Conservation (phyloP, 202 grass and related monocot genomes). For the Bolboschoenoplectus hybrid region DNA sequence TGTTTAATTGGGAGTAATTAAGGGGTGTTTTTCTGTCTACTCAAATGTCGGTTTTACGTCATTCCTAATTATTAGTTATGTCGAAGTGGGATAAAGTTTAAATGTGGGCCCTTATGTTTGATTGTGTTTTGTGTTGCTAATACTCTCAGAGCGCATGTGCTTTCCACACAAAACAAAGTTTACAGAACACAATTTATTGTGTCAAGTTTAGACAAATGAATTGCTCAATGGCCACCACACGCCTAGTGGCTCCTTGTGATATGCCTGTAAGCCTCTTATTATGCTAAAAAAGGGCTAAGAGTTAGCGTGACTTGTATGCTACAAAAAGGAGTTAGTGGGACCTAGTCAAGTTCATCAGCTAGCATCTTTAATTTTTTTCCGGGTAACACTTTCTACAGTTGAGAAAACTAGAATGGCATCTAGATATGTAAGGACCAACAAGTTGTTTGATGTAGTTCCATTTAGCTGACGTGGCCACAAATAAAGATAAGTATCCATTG, state of each 20-base stretch:
- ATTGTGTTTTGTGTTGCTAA: background rate
- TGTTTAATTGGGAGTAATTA: background rate
- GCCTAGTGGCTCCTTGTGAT: background rate
- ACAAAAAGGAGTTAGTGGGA: background rate
- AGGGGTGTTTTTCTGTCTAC: background rate
- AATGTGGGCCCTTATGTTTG: background rate
- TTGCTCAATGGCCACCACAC: constrained; percentile 1
- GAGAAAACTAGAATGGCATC: background rate
- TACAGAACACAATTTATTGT: background rate
- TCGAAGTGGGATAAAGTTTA: background rate
- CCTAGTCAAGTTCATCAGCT: background rate
- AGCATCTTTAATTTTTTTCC: background rate
- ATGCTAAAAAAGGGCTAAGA: background rate
- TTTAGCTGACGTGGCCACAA: constrained; percentile 14
- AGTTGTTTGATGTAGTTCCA: background rate
- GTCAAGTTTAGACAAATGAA: background rate
- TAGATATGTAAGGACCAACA: constrained; percentile 24
- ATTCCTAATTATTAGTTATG: background rate
- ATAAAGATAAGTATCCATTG: background rate
- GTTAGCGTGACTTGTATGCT: background rate
- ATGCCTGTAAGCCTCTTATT: background rate
- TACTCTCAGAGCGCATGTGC: background rate
- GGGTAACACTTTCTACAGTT: background rate
- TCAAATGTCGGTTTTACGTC: background rate
- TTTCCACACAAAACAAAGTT: constrained; percentile 26